Percentiles rank a stretch among this genome's conserved stretches.
phyloP scores from a whole-genome alignment of 2,329 filamentous ascomycete genomes.

The Trichoderma guizhouense region DNA sequence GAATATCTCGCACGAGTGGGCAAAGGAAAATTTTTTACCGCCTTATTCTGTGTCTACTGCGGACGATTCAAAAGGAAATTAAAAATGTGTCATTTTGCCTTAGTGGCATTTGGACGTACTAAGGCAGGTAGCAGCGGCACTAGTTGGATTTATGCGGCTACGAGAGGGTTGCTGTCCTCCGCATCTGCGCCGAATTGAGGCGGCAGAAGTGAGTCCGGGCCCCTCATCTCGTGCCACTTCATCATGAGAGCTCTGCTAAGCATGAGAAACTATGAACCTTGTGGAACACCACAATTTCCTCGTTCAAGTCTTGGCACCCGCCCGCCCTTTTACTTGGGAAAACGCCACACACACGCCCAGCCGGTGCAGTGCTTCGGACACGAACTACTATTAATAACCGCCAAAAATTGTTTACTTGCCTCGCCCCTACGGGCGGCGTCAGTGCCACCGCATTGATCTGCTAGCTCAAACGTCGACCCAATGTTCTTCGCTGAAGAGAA shows the following conservation, averaged over 20 bases:
- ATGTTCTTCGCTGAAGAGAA: background rate
- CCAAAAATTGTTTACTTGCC: background rate
- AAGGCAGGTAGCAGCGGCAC: background rate
- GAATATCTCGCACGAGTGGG: background rate
- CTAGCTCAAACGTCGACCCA: background rate
- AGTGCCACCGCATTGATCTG: background rate
- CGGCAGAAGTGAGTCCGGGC: background rate
- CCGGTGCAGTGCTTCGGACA: slow-evolving; percentile 7
- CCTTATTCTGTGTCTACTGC: background rate
- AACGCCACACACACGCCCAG: slow-evolving; percentile 6
- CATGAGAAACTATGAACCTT: background rate
- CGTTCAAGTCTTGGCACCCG: background rate
- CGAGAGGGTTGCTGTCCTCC: slow-evolving; percentile 2
- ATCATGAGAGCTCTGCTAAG: slow-evolving; percentile 8
- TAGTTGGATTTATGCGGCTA: slow-evolving; percentile 13
- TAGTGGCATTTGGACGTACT: slow-evolving; percentile 1
- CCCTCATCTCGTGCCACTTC: slow-evolving; percentile 16
- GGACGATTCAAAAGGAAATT: background rate
- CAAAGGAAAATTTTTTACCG: background rate
- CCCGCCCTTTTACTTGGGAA: background rate
- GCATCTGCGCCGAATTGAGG: slow-evolving; percentile 1
- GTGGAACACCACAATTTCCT: slow-evolving; percentile 16
- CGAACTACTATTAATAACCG: background rate
- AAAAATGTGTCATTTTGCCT: slow-evolving; percentile 10
- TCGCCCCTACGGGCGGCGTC: background rate